Base-by-base conservation (phyloP, 495 filamentous ascomycete genomes). In the Bacidia gigantensis region DNA sequence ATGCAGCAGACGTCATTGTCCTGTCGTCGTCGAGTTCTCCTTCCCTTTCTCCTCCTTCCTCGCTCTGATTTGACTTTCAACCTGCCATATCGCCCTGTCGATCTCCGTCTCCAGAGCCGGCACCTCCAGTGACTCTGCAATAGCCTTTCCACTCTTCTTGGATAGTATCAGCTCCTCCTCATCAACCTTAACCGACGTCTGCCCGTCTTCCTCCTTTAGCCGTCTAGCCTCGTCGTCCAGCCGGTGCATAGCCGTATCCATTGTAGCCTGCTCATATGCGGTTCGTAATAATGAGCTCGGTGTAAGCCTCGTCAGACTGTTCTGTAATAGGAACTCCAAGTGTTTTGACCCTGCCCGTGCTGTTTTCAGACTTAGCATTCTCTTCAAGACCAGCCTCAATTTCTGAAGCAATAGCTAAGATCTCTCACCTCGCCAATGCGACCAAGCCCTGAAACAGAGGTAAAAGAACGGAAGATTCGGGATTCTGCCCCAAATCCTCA, bases 381-480 rank as follows among this genome's bases (percentile, higher is more conserved):
- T n/a, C 44, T 68, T 39, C n/a, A n/a, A n/a, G n/a, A 64, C 53
- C 44, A 10, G 18, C 22, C n/a, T 9, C 9, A 51, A 49, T 20
- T 39, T 10, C 21, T 29, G 24, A 11, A 0, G 20, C 23, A 32
- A 3, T 7, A 10, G 2, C 22, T 10, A 1, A 46, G 41, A 14
- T 5, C 25, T 62, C 72, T 51, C 51, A 77, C 77, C 77, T 68
- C 77, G 72, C 73, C 78, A 83, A 66, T 84, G 81, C 50, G 80
- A 83, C 67, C 72, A 84, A 56, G 78, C 78, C 59, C 92, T 75
- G 67, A 93, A 99, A 1, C 73, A 76, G 17, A 96, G 72, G 62
- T 97, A 99, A 71, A 97, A 96, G 71, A 97, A 97, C 22, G 92
- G 92, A n/a, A 98, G 72, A 63, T 96, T 96, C 7, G 89, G 89